Evolutionary conservation across 2,329 filamentous ascomycete genomes (phyloP), one percentile per base, ranked within the genome.

Genomic region (Colletotrichum lentis): DNA sequence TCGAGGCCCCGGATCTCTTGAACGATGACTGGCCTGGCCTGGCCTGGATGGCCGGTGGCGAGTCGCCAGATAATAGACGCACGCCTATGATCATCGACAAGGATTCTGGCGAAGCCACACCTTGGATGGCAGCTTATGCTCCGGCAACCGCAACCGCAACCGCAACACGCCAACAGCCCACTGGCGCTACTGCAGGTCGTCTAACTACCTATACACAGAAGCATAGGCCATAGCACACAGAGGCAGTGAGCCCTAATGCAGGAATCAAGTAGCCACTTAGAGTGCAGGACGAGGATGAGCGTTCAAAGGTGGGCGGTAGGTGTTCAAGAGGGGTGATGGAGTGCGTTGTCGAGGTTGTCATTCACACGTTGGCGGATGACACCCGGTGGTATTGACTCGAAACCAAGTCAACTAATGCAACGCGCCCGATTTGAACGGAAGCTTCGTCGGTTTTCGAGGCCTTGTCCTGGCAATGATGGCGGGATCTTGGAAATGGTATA

Each of bases 61-160:
- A 20, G 11, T 37, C 50, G 55, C n/a, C 12, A 43, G 24, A 31
- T 35, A 22, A 46, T 66, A 56, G 43, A 24, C 20, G 55, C 61
- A 68, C 54, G 27, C 65, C 65, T 31, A 16, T 68, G 67, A 69
- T 69, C 67, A 52, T 22, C 67, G 16, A 7, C 58, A 69, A 53
- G 64, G 67, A 69, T 61, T 3, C 7, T 61, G 20, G 37, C 56
- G 39, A 62, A 56, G 41, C 22, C 43, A 62, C 56, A 56, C 50
- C 44, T 53, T 60, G 35, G 44, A 59, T 37, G 47, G 60, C 46
- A 64, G 55, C 57, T 58, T 49, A 41, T 43, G 53, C 47, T 65
- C 56, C 66, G 39, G 52, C 57, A 37, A 31, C 56, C 37, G 53
- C 47, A 37, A 31, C 56, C 37, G 53, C 47, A 64, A 53, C 63